Conservation (phyloP, 2,329 filamentous ascomycete species). For the Pseudogymnoascus sp. region DNA sequence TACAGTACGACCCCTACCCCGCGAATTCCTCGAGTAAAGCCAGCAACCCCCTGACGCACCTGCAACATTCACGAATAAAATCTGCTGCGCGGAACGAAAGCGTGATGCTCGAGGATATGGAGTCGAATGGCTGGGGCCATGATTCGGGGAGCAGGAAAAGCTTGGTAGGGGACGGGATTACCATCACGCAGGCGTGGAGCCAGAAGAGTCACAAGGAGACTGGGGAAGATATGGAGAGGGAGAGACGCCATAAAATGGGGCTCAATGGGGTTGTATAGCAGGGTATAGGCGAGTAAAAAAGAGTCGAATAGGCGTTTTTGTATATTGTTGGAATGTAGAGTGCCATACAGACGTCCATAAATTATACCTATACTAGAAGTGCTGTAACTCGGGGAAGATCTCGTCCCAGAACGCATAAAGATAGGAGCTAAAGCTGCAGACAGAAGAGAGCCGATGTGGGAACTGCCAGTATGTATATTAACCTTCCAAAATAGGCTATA, state of each 20-base stretch:
- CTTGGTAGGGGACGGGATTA: conserved; percentile 10
- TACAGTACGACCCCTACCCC: neutral
- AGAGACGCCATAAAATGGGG: neutral
- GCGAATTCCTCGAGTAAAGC: neutral
- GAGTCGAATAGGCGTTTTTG: neutral
- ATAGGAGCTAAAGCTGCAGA: neutral
- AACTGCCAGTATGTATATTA: neutral
- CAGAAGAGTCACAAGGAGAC: neutral
- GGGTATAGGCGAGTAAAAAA: neutral
- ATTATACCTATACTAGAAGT: neutral
- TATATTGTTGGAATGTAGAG: neutral
- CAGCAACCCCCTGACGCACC: neutral
- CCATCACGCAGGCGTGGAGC: neutral
- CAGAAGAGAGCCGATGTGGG: neutral
- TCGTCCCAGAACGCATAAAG: neutral
- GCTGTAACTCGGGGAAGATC: neutral
- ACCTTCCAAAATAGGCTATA: neutral
- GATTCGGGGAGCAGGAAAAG: conserved; percentile 10
- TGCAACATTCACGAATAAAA: conserved; percentile 9
- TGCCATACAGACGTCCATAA: neutral
- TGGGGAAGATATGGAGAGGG: neutral
- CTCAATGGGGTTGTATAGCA: neutral
- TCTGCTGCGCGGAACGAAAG: conserved; percentile 12
- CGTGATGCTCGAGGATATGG: conserved; percentile 13
- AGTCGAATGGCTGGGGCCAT: neutral